Conservation (phyloP, 805 yeast genomes). For the Saccharomycopsis sp. region DNA sequence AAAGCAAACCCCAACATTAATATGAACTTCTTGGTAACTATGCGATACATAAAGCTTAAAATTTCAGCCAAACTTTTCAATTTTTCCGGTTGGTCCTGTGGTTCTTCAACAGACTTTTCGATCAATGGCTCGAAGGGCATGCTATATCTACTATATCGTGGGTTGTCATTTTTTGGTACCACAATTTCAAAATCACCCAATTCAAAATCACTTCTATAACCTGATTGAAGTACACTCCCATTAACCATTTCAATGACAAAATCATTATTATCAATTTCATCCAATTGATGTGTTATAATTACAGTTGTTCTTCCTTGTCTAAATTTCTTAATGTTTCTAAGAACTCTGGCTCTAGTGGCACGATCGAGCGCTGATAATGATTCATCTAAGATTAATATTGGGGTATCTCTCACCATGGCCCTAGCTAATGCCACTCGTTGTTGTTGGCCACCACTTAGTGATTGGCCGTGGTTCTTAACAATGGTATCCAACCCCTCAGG, state of each 20-base stretch:
- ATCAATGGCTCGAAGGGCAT: background rate
- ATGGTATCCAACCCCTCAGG: constrained; percentile 51
- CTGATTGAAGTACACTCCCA: constrained; percentile 48
- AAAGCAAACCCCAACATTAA: constrained; percentile 45
- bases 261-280: constrained; percentile 51
- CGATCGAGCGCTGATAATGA: constrained; percentile 75
- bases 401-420: constrained; percentile 66
- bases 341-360: constrained; percentile 36
- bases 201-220: constrained; percentile 24
- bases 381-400: constrained; percentile 79
- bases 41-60: background rate
- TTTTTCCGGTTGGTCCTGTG: background rate
- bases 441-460: constrained; percentile 84
- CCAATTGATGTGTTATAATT: constrained; percentile 70
- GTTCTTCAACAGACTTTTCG: background rate
- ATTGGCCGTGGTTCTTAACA: constrained; percentile 34
- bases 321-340: constrained; percentile 49
- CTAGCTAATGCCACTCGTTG: constrained; percentile 83
- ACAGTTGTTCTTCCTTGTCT: constrained; percentile 70
- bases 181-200: background rate
- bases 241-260: constrained; percentile 49
- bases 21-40: constrained; percentile 9
- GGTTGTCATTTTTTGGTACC: background rate
- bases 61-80: constrained; percentile 5
- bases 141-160: background rate